phyloP scores from a whole-genome alignment of 106 monocot species.

The Iris macrosiphon region DNA sequence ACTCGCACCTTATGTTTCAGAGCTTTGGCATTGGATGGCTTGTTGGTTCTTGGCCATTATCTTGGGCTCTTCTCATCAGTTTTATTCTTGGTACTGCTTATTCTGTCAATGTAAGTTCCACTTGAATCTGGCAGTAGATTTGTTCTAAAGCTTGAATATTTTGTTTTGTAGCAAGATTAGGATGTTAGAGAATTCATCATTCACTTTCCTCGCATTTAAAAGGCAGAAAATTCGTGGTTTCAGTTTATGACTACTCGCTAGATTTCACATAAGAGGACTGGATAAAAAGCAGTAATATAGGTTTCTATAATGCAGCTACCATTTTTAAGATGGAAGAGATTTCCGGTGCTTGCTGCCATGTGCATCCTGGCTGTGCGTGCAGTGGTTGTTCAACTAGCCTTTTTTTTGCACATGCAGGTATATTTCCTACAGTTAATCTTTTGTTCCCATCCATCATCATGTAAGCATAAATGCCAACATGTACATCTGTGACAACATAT shows the following conservation, averaged over 20 bases:
- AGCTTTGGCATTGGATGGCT: conserved; percentile 80
- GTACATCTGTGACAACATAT: no score
- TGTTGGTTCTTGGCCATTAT: conserved; percentile 93
- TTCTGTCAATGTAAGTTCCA: conserved; percentile 77
- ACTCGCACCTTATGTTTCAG: conserved; percentile 36
- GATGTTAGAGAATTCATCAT: no score
- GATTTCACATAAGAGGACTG: neutral
- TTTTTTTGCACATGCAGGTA: conserved; percentile 97
- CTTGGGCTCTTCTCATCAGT: conserved; percentile 95
- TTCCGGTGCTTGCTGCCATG: conserved; percentile 81
- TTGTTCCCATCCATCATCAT: no score
- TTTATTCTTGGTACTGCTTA: conserved; percentile 98
- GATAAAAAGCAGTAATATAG: neutral
- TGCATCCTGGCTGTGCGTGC: conserved; percentile 93
- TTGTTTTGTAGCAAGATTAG: no score
- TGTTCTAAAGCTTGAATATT: neutral
- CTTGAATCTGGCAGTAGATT: neutral
- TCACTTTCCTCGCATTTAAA: no score
- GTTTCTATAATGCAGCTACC: conserved; percentile 54
- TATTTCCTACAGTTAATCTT: conserved; percentile 2
- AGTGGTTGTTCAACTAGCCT: conserved; percentile 94
- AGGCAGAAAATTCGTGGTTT: no score
- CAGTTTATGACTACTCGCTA: no score
- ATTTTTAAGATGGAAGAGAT: conserved; percentile 95
- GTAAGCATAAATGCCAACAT: no score